phyloP scores from a whole-genome alignment of 2,329 filamentous ascomycete genomes.

The Colletotrichum filicis region DNA sequence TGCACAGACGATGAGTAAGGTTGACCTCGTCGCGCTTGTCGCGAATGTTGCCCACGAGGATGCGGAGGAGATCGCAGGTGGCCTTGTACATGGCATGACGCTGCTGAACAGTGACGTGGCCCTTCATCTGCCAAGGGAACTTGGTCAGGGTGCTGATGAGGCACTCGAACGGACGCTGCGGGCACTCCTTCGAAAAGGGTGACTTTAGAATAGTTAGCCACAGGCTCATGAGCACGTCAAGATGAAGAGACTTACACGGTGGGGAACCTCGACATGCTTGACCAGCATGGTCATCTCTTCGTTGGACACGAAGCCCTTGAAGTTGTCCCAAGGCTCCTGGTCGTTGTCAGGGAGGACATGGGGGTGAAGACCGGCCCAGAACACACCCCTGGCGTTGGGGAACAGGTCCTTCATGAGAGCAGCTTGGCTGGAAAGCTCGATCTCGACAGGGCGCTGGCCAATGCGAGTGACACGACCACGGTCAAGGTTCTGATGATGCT shows the following conservation, averaged over 20 bases:
- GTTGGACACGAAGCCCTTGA: constrained; percentile 68
- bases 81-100: constrained; percentile 64
- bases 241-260: constrained; percentile 61
- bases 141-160: constrained; percentile 72
- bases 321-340: constrained; percentile 60
- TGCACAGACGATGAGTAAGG: constrained; percentile 63
- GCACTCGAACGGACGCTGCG: constrained; percentile 73
- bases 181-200: constrained; percentile 68
- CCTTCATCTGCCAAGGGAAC: constrained; percentile 70
- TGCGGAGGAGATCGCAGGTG: constrained; percentile 57
- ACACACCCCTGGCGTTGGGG: constrained; percentile 65
- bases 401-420: constrained; percentile 72
- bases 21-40: constrained; percentile 52
- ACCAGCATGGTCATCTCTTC: constrained; percentile 74
- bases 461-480: constrained; percentile 59
- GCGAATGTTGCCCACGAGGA: constrained; percentile 35
- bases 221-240: background rate
- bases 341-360: constrained; percentile 46
- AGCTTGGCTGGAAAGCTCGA: constrained; percentile 66
- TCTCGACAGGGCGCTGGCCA: constrained; percentile 66
- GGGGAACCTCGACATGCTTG: constrained; percentile 71
- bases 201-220: constrained; percentile 53
- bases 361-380: constrained; percentile 63
- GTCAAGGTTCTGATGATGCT: constrained; percentile 52
- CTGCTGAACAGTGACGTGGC: constrained; percentile 67